Base-by-base conservation (phyloP, 192 early-diverging fungal species). In the Coemansia sp. region DNA sequence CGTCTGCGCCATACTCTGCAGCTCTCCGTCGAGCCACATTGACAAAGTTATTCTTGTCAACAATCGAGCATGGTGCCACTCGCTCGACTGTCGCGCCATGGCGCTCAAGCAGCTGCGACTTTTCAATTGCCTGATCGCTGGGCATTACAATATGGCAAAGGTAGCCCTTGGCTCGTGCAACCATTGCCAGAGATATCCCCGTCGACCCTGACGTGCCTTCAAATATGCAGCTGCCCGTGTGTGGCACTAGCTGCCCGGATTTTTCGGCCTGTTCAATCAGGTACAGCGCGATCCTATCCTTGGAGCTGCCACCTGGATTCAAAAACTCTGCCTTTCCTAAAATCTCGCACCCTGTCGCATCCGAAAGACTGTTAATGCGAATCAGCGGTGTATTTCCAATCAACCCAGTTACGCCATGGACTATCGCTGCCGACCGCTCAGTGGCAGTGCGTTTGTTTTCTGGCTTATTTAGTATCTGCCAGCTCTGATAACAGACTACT, bases 191-290 rank as follows among this genome's bases (percentile, higher is more conserved):
- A 3, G 95, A 93, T 32, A 99, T 96, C 3, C 97, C 97, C 1
- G 97, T 99, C 2, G 91, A 93, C 5, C 97, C 97, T 10, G 94
- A 93, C 0, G 97, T 99, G 27, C 95, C 95, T 62, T 98, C 97
- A 72, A 94, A 94, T 22, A 98, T 87, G 10, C 89, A 89, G 35
- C 85, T 88, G 25, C 86, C 88, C 12, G 84, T 87, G 57, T 91
- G 83, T 39, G 94, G 94, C 2, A 57, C 67, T 38, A 98, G 84
- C 10, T 87, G 63, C 5, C 91, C 91, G 5, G 65, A 24, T 1
- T 49, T 37, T 67, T 97, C 95, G 2, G 93, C 94, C 14, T 85
- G 85, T 35, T 87, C 82, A 43, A 98, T 87, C 60, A 97, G 88
- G 49, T 87, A 85, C 49, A 97, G 81, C 7, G 97, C 97, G 1